Evolutionary conservation across 2,329 filamentous ascomycete species (phyloP), one percentile per base, ranked within the genome.

Genomic region (Hortaea sp.): DNA sequence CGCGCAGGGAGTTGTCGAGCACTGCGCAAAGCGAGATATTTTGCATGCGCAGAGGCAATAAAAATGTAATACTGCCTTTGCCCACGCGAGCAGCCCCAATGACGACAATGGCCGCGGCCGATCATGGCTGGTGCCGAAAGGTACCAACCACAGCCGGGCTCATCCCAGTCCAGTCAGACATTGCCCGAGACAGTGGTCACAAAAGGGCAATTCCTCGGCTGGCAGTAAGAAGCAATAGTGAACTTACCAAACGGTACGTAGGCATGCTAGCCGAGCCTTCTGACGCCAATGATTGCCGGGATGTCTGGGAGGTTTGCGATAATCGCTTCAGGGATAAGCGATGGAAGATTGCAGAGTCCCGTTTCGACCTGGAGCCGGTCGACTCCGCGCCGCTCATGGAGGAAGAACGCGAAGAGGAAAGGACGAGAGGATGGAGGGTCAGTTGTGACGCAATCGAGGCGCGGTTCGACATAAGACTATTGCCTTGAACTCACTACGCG

Each of bases 201-300:
- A 20, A 20, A 20, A 20, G 20, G 20, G 20, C 20, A 20, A 20
- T 20, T 20, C 20, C 20, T 20, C 20, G 20, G 20, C 20, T 20
- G 20, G 20, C 4, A 20, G 20, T 20, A 20, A 4, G 20, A 20
- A 20, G 20, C 20, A 4, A 20, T 10, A 13, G 29, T 7, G 9
- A 13, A 48, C 46, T 48, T 29, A 48, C 46, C 43, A 48, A 35
- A 10, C 37, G 32, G 30, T 48, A 48, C 29, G 39, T 42, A 11
- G 46, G 42, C 46, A 48, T 48, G 34, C 5, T 32, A 11, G 12
- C 43, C 10, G 29, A 13, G 11, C 12, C 6, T 30, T 30, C 6
- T 3, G 28, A 20, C 6, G 27, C 7, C 5, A 42, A n/a, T n/a
- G 41, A 30, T 6, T n/a, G 27, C 27, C 13, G 7, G 39, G 20